Conservation (phyloP, 2,329 filamentous ascomycete genomes). For the Arachnopeziza araneosa region DNA sequence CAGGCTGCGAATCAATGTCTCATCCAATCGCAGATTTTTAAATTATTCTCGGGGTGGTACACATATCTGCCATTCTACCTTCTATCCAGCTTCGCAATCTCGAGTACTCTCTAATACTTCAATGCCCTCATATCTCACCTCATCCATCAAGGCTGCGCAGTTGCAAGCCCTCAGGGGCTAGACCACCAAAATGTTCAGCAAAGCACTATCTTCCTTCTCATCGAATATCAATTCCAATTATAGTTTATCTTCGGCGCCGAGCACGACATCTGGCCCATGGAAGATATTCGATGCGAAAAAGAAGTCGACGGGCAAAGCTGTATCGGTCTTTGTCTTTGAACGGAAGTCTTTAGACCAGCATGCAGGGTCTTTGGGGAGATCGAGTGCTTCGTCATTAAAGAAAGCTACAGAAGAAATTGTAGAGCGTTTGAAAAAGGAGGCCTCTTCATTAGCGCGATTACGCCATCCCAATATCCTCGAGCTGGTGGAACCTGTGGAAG, state of each 20-base stretch:
- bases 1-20: not conserved
- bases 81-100: slow-evolving; percentile 1
- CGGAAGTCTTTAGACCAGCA: slow-evolving; percentile 75
- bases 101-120: not conserved
- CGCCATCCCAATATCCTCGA: slow-evolving; percentile 90
- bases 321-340: slow-evolving; percentile 93
- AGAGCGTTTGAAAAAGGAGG: slow-evolving; percentile 87
- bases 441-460: slow-evolving; percentile 78
- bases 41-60: not conserved
- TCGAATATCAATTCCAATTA: slow-evolving; percentile 94
- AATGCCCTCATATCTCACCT: not conserved
- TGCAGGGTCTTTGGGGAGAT: slow-evolving; percentile 54
- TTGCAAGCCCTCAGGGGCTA: slow-evolving; percentile 7
- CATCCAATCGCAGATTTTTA: not conserved
- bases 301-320: slow-evolving; percentile 84
- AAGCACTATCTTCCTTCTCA: slow-evolving; percentile 86
- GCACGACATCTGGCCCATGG: slow-evolving; percentile 86
- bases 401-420: slow-evolving; percentile 83
- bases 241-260: slow-evolving; percentile 67
- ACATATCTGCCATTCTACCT: not conserved
- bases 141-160: not conserved
- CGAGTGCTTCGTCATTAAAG: slow-evolving; percentile 65
- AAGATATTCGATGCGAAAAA: slow-evolving; percentile 97
- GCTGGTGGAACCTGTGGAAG: slow-evolving; percentile 89
- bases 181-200: slow-evolving; percentile 35